phyloP scores from a whole-genome alignment of 352 stramenopile species.

The Globisporangium irregulare region DNA sequence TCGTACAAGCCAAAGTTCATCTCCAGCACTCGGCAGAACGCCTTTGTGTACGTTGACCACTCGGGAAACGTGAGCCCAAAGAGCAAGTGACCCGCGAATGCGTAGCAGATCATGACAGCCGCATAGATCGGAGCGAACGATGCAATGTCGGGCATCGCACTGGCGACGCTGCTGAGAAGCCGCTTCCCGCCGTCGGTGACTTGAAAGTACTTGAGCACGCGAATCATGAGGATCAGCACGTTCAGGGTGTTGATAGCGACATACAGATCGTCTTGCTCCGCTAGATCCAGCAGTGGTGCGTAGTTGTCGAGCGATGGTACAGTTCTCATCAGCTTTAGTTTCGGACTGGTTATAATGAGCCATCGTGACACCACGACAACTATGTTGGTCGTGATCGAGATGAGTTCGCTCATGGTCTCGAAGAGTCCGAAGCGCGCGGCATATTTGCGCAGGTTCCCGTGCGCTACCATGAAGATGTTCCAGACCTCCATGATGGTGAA shows the following conservation, averaged over 20 bases:
- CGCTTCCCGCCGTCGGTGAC: constrained; percentile 54
- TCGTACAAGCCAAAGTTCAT: constrained; percentile 77
- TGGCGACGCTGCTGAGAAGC: constrained; percentile 61
- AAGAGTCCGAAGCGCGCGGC: constrained; percentile 48
- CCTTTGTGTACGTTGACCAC: constrained; percentile 55
- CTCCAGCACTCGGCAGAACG: constrained; percentile 68
- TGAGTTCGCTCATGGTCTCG: constrained; percentile 59
- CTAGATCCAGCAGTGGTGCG: constrained; percentile 32
- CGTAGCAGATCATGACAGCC: constrained; percentile 58
- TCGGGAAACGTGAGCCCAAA: constrained; percentile 61
- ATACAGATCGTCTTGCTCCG: constrained; percentile 49
- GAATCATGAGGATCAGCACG: constrained; percentile 49
- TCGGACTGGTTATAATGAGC: constrained; percentile 32
- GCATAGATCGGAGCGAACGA: constrained; percentile 75
- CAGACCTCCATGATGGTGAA: constrained; percentile 56
- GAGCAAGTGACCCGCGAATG: constrained; percentile 66
- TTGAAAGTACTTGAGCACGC: constrained; percentile 70
- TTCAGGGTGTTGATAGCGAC: constrained; percentile 64
- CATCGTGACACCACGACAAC: constrained; percentile 47
- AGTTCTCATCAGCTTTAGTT: constrained; percentile 26
- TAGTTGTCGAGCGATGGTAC: constrained; percentile 55
- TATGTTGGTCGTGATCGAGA: constrained; percentile 52
- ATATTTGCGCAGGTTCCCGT: constrained; percentile 42
- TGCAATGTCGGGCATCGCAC: constrained; percentile 61
- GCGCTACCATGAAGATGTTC: constrained; percentile 51